phyloP scores from a whole-genome alignment of 2,329 filamentous ascomycete genomes.

The Diaporthe vaccinii region DNA sequence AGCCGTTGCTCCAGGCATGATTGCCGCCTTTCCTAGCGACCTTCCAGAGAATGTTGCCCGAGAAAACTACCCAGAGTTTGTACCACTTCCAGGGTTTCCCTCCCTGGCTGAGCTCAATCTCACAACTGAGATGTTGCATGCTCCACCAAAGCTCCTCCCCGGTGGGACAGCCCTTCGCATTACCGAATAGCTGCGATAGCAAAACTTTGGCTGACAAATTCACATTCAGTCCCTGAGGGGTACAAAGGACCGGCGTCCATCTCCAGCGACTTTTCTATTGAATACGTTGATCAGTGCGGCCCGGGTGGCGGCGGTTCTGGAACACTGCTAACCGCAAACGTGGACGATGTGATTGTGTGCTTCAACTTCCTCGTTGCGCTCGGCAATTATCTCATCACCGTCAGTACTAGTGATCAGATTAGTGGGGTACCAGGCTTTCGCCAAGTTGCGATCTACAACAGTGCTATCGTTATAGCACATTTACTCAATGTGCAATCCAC shows the following conservation, averaged over 20 bases:
- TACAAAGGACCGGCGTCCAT: not conserved
- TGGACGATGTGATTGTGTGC: constrained; percentile 10
- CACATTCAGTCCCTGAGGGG: not conserved
- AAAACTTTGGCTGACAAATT: not conserved
- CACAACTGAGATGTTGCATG: not conserved
- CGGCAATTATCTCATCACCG: not conserved
- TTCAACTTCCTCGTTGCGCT: constrained; percentile 7
- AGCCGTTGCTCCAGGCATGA: not conserved
- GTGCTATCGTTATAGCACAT: not conserved
- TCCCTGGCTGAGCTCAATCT: not conserved
- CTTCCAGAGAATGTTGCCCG: not conserved
- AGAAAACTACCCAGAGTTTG: not conserved
- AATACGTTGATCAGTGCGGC: not conserved
- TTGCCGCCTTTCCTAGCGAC: not conserved
- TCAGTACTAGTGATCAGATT: not conserved
- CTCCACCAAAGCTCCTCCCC: not conserved
- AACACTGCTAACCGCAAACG: not conserved
- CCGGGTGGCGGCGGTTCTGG: not conserved
- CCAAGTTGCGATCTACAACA: not conserved
- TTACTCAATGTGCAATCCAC: not conserved
- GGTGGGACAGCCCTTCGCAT: not conserved
- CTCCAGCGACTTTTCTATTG: not conserved
- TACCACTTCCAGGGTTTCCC: not conserved
- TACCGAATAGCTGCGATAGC: not conserved
- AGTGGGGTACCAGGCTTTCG: not conserved